Base-by-base conservation (phyloP, 2,329 filamentous ascomycete genomes). In the Orbilia quercus region DNA sequence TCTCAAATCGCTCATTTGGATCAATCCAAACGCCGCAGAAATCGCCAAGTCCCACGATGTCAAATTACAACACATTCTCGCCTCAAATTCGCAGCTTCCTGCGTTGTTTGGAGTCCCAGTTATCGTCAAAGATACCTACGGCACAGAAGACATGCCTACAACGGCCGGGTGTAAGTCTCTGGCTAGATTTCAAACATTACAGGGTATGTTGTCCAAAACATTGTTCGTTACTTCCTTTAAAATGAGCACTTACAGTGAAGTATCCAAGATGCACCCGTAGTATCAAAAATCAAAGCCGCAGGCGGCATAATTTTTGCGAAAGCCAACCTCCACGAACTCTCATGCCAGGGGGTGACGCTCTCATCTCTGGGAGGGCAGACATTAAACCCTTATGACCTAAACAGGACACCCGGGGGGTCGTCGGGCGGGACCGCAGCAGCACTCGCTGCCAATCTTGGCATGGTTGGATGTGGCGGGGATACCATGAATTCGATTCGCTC, bases 351-450 rank as follows among this genome's bases (percentile, higher is more conserved):
- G 0, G 81, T 89, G 40, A 85, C 84, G 0, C 86, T 88, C 1
- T 89, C 87, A 0, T 88, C 86, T 0, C 78, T 88, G 0, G 87
- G 86, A 11, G 88, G 88, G 0, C 88, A 90, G 79, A 89, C 87
- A 0, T 78, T 86, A 72, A 90, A 90, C 78, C 87, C 88, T 0
- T 91, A 91, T 75, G 88, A 91, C 78, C 79, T 81, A 1, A 83
- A 82, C 0, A 84, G 89, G n/a, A 90, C 88, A 0, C 87, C 88
- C 0, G 88, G 88, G 2, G 88, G 88, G 0, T 87, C 85, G 47
- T 88, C 86, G 28, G 87, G 87, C 9, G 88, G 88, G 0, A 87
- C 85, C 0, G 87, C 85, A 0, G 87, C 86, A 0, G 86, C 86
- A 0, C 81, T 90, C 11, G 38, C 85, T 12, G 81, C 84, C 1